phyloP scores from a whole-genome alignment of 331 rosid species.

The Malus hybrid region DNA sequence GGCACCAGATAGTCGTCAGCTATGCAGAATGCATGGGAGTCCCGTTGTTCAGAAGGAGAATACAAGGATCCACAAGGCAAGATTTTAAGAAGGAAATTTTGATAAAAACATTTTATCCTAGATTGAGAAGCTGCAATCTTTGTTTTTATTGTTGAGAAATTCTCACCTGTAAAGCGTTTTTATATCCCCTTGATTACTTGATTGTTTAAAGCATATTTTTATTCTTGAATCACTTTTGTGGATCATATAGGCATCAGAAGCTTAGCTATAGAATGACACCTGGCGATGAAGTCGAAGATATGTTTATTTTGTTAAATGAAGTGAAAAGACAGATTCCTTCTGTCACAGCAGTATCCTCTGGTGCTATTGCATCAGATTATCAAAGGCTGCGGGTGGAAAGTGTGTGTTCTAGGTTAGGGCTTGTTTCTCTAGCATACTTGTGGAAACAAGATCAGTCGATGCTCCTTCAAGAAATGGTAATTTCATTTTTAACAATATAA shows the following conservation, averaged over 20 bases:
- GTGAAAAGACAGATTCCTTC: slow-evolving; percentile 83
- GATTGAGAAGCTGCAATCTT: slow-evolving; percentile 15
- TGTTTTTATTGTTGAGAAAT: background rate
- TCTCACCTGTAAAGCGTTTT: background rate
- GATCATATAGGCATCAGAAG: slow-evolving; percentile 56
- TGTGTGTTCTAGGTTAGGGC: slow-evolving; percentile 98
- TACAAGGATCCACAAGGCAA: slow-evolving; percentile 95
- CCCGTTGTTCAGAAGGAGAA: slow-evolving; percentile 87
- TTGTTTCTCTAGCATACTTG: slow-evolving; percentile 92
- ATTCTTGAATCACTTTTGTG: slow-evolving; percentile 18
- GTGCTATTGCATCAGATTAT: slow-evolving; percentile 97
- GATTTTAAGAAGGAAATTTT: slow-evolving; percentile 37
- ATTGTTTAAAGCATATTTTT: slow-evolving; percentile 8
- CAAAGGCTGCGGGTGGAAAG: slow-evolving; percentile 95
- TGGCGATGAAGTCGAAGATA: slow-evolving; percentile 97
- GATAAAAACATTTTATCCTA: slow-evolving; percentile 16
- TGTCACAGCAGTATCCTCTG: slow-evolving; percentile 78
- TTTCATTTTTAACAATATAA: slow-evolving; percentile 13
- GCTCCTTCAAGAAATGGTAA: slow-evolving; percentile 96
- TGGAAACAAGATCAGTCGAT: slow-evolving; percentile 95
- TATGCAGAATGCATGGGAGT: slow-evolving; percentile 97
- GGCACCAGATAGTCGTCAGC: slow-evolving; percentile 81
- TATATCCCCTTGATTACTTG: background rate
- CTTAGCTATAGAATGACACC: slow-evolving; percentile 73
- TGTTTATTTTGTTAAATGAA: slow-evolving; percentile 74